Base-by-base conservation (phyloP, 768 basidiomycete genomes). In the Auricularia sp. region DNA sequence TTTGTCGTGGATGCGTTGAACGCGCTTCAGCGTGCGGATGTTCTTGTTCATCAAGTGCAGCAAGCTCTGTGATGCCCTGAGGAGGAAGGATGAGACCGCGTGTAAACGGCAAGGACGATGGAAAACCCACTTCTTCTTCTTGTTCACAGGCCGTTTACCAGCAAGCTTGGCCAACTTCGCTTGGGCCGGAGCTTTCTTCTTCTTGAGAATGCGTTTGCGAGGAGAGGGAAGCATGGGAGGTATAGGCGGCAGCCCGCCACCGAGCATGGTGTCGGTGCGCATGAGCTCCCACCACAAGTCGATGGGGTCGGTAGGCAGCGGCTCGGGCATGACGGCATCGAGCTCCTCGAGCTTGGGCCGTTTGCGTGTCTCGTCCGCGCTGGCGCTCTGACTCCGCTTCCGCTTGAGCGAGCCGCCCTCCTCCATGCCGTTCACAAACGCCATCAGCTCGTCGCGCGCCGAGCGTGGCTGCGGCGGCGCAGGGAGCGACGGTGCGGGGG, bases 281-380 rank as follows among this genome's bases (percentile, higher is more conserved):
- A 85, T 80, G 3, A 86, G 87, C 35, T 82, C 79, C 90, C 90
- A 92, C 91, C 91, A 93, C 5, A 87, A 73, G 44, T 85, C 71
- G 33, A 72, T 33, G 8, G 66, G 61, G 33, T 67, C 66, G 24
- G 63, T 62, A 7, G 56, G 34, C 24, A 59, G 34, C 7, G 56
- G 56, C 24, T 59, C 56, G 29, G 14, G 11, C 24, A 24, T 14
- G 29, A 59, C 56, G 11, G 24, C 56, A 8, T 29, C 29, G 16
- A 59, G 34, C 24, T 33, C 56, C 13, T 59, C 56, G 14, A 59
- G 56, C 56, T 59, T 59, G 29, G 24, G 56, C 56, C 56, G 56
- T 29, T 59, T 59, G 8, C 56, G 56, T 21, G 24, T 59, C 10
- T 59, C 56, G 10, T 59, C 56, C n/a, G 54, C 54, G 56, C 34